Percentiles rank a stretch among this genome's conserved stretches.
Conservation (phyloP, 441 rosid species). For the Dalechampia spathulata region DNA sequence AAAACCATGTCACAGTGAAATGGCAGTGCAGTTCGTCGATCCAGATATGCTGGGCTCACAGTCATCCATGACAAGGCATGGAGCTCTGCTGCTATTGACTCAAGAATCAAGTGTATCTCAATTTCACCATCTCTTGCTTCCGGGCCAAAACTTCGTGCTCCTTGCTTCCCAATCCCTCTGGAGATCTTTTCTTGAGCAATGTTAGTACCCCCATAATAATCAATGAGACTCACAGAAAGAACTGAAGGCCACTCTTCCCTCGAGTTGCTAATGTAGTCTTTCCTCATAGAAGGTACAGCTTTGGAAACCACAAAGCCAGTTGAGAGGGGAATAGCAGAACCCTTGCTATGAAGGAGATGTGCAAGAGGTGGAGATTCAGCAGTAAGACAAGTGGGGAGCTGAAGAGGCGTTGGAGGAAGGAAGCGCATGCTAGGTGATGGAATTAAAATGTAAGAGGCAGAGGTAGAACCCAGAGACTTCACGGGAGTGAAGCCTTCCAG, state of each 20-base stretch:
- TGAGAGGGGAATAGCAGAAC: constrained; percentile 78
- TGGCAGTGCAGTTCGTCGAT: constrained; percentile 85
- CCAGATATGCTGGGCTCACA: constrained; percentile 77
- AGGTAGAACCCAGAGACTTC: constrained; percentile 80
- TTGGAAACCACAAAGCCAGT: constrained; percentile 92
- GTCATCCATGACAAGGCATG: constrained; percentile 99
- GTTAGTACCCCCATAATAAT: constrained; percentile 74
- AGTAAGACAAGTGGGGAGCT: constrained; percentile 94
- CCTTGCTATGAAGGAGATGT: constrained; percentile 99
- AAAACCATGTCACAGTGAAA: constrained; percentile 96
- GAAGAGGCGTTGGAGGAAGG: constrained; percentile 90
- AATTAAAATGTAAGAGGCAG: constrained; percentile 79
- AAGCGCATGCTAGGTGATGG: constrained; percentile 98
- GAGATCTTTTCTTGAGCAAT: constrained; percentile 40
- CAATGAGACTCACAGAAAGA: constrained; percentile 82
- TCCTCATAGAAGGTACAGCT: constrained; percentile 90
- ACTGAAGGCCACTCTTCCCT: constrained; percentile 97
- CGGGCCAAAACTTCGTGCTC: constrained; percentile 41
- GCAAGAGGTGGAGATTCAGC: constrained; percentile 99
- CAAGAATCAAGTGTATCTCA: constrained; percentile 75
- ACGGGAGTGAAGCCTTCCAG: constrained; percentile 94
- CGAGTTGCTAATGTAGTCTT: constrained; percentile 55
- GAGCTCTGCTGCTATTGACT: constrained; percentile 83
- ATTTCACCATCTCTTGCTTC: constrained; percentile 73
- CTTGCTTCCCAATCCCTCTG: constrained; percentile 51